Evolutionary conservation across 192 early-diverging fungal genomes (phyloP), one percentile per base, ranked within the genome.

Genomic region (Phycomyces blakesleeanus): DNA sequence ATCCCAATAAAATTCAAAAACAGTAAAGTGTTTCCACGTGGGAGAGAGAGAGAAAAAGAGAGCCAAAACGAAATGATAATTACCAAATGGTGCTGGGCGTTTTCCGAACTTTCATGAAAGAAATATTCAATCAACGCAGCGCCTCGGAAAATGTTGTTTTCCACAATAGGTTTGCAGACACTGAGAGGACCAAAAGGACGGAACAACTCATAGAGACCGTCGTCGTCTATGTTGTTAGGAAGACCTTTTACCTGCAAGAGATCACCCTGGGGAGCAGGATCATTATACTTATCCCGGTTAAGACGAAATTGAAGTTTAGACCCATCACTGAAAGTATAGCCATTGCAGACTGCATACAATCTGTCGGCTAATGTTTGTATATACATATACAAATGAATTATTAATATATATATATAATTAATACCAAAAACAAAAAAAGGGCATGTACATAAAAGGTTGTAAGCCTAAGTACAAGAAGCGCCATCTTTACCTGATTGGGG

Each of bases 321-420:
- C 47, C 57, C 51, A 62, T 61, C 53, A 14, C 58, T 29, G 24
- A 71, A 53, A 1, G 44, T 41, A 25, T 40, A 55, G 25, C 66
- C 62, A 55, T 78, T 78, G 40, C 60, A 74, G 0, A 74, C 42
- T n/a, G 76, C 60, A 57, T 68, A 78, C 6, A 73, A 68, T 58
- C 63, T 69, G 22, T 78, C 76, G 21, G 76, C 76, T 67, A 53
- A 59, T 67, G n/a, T n/a, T n/a, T n/a, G n/a, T n/a, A n/a, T n/a
- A n/a, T n/a, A n/a, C n/a, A n/a, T n/a, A n/a, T n/a, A n/a, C n/a
- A n/a, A n/a, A 62, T 49, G 50, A 42, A 21, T 15, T n/a, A n/a
- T n/a, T n/a, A n/a, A n/a, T n/a, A n/a, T n/a, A n/a, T n/a, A n/a
- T n/a, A n/a, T n/a, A n/a, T n/a, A n/a, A 37, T 16, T 34, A 34